Evolutionary conservation across 805 yeast genomes (phyloP).

Genomic region (Myxozyma monticola): DNA sequence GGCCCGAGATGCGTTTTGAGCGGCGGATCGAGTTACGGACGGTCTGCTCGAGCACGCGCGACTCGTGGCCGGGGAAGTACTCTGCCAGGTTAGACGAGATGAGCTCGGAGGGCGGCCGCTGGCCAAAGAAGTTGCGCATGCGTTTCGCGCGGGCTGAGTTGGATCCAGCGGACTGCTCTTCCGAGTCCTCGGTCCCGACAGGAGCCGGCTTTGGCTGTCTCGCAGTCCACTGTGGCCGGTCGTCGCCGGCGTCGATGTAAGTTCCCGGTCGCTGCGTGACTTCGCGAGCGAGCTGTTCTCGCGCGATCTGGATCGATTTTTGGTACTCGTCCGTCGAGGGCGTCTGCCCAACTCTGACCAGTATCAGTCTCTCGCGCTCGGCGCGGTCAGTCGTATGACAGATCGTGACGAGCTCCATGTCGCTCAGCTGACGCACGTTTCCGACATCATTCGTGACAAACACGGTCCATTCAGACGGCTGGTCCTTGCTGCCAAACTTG

Average conservation of each 20-base stretch:
- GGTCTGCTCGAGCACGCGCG: conserved; percentile 71
- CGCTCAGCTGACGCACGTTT: conserved; percentile 55
- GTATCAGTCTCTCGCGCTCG: conserved; percentile 68
- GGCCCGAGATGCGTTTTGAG: conserved; percentile 60
- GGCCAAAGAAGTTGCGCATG: conserved; percentile 64
- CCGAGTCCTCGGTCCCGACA: too few species aligned
- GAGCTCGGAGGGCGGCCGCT: conserved; percentile 89
- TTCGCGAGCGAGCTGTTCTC: conserved; percentile 25
- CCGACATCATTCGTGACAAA: conserved; percentile 66
- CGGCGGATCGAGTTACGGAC: conserved; percentile 80
- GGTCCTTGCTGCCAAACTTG: conserved; percentile 43
- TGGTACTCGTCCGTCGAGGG: conserved; percentile 48
- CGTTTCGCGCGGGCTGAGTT: conserved; percentile 19
- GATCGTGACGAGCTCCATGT: conserved; percentile 77
- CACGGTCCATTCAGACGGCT: conserved; percentile 36
- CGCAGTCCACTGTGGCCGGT: not conserved
- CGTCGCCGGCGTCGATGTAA: not conserved
- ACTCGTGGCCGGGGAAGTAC: conserved; percentile 83
- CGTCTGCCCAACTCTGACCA: conserved; percentile 61
- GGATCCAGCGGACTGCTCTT: not conserved
- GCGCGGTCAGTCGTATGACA: conserved; percentile 72
- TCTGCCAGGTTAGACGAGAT: conserved; percentile 87
- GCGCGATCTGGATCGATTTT: conserved; percentile 29
- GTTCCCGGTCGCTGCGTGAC: conserved; percentile 1
- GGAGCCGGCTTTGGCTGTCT: not conserved